These are phyloP conservation scores for Ramalina intermedia DNA, from an alignment of 495 filamentous ascomycete genomes.

Conservation along the genomic window DNA sequence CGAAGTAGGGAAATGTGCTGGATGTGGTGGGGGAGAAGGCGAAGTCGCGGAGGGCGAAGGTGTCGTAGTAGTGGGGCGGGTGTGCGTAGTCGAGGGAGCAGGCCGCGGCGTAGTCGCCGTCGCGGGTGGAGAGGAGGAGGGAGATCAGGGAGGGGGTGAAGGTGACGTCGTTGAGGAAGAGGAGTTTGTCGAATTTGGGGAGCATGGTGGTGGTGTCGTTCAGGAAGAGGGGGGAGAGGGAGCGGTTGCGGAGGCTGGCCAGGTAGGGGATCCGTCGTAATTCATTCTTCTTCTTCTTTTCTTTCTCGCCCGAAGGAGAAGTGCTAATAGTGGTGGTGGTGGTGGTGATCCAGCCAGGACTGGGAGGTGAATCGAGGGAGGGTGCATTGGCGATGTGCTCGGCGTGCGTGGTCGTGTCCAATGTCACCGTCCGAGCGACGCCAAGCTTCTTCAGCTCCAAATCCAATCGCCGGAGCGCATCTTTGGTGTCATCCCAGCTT, in stretches of 20 bases:
- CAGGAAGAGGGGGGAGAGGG: constrained; percentile 13
- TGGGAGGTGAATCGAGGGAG: constrained; percentile 12
- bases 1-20: constrained; percentile 69
- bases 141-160: constrained; percentile 38
- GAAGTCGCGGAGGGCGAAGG: constrained; percentile 67
- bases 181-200: constrained; percentile 48
- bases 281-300: constrained; percentile 30
- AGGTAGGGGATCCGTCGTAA: constrained; percentile 58
- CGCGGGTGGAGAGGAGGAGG: constrained; percentile 55
- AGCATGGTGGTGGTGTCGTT: constrained; percentile 21
- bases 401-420: constrained; percentile 39
- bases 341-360: constrained; percentile 44
- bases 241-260: constrained; percentile 45
- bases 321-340: constrained; percentile 17
- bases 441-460: constrained; percentile 33
- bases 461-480: constrained; percentile 45
- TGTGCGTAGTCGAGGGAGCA: constrained; percentile 67
- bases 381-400: constrained; percentile 30
- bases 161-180: constrained; percentile 66
- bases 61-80: constrained; percentile 63
- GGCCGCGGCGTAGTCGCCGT: constrained; percentile 62
- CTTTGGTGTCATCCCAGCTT: constrained; percentile 57
- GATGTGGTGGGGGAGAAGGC: constrained; percentile 45
- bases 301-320: background rate
- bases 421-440: constrained; percentile 37